phyloP scores from a whole-genome alignment of 257 asterid species.

The Solanum medicagineum region DNA sequence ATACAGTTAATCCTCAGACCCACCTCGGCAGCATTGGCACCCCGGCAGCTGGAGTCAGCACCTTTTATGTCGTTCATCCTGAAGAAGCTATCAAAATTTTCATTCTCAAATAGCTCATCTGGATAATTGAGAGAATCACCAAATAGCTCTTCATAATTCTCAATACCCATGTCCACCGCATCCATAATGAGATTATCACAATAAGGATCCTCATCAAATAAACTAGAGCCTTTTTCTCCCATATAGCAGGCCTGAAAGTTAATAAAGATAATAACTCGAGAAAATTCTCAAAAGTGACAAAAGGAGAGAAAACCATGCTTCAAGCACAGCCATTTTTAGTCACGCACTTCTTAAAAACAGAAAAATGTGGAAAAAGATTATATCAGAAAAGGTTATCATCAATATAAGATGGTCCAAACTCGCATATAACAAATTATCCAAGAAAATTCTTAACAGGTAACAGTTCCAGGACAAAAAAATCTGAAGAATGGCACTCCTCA shows the following conservation, averaged over 20 bases:
- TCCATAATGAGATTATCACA: slow-evolving; percentile 38
- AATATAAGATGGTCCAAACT: neutral
- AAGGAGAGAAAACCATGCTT: neutral
- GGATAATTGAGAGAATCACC: slow-evolving; percentile 30
- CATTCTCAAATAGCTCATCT: slow-evolving; percentile 32
- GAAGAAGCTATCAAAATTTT: slow-evolving; percentile 29
- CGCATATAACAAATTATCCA: neutral
- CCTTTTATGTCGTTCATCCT: slow-evolving; percentile 30
- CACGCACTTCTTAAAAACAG: neutral
- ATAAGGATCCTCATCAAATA: slow-evolving; percentile 27
- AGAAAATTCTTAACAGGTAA: neutral
- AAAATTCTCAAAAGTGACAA: neutral
- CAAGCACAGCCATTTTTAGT: neutral
- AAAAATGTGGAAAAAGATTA: neutral
- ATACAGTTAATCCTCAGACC: neutral
- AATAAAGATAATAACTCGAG: neutral
- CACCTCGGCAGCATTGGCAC: slow-evolving; percentile 37
- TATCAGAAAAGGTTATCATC: neutral
- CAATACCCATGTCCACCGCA: slow-evolving; percentile 39
- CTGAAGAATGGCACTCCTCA: neutral
- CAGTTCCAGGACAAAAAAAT: neutral
- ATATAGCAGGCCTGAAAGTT: slow-evolving; percentile 20
- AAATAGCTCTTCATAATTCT: slow-evolving; percentile 47
- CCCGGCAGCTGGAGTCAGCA: slow-evolving; percentile 22
- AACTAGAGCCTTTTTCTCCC: slow-evolving; percentile 22